A percentile compares a stretch with the other conserved stretches of the same genome.
Evolutionary conservation across 345 rosid species (phyloP).

Genomic region (Eucalyptus marginata): DNA sequence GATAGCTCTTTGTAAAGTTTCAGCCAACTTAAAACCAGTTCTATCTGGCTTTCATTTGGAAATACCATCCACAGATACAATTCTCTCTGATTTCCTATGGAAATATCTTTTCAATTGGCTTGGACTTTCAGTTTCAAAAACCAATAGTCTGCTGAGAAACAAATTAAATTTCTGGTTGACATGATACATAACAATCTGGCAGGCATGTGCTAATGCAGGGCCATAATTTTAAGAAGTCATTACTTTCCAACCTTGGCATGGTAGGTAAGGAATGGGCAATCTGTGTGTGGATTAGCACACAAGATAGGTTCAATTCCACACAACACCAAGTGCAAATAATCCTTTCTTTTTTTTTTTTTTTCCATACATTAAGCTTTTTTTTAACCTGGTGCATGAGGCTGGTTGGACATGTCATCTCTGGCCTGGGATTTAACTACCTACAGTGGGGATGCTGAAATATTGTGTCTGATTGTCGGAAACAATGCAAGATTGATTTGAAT

Average conservation of each 20-base stretch:
- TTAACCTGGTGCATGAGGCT: not conserved
- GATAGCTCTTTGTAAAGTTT: not conserved
- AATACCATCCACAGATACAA: not conserved
- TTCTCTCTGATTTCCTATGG: not conserved
- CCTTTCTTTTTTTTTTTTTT: not conserved
- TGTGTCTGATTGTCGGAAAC: not conserved
- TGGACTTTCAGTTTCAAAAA: not conserved
- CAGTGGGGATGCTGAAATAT: not conserved
- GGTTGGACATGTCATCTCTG: not conserved
- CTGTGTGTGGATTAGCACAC: not conserved
- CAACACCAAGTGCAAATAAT: not conserved
- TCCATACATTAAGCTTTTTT: not conserved
- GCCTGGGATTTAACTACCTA: not conserved
- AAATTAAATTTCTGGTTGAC: not conserved
- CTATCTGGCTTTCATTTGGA: not conserved
- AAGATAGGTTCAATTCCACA: not conserved
- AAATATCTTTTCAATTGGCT: not conserved
- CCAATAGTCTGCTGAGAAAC: not conserved
- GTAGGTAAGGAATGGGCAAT: not conserved
- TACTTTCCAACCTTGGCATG: not conserved
- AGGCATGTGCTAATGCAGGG: not conserved
- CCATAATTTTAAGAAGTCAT: not conserved
- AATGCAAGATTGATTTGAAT: not conserved
- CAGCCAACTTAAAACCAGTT: not conserved
- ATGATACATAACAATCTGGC: not conserved